Base-by-base conservation (phyloP, 2,329 filamentous ascomycete species). In the Epichloe amarillans region DNA sequence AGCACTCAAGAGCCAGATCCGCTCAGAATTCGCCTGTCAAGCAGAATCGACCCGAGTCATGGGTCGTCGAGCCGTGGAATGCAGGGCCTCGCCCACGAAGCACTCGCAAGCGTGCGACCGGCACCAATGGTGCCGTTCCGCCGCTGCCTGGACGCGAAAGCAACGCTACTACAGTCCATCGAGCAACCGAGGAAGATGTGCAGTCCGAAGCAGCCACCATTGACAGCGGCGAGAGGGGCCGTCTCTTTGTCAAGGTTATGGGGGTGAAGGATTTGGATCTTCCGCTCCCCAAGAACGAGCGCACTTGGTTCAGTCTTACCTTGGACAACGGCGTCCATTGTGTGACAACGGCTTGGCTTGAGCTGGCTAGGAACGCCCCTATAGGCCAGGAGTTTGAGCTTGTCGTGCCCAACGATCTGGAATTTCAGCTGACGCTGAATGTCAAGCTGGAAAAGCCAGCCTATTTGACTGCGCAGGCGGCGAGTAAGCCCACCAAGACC, bases 381-480 rank as follows among this genome's bases (percentile, higher is more conserved):
- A 97, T 98, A 58, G 93, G 91, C 6, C 93, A 98, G 63, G 93
- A 98, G 65, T 98, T 98, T 60, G 93, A 98, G 70, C 82, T 98
- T 43, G 90, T 97, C 35, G 93, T 98, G 26, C 84, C 94, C 47
- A 93, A 95, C 59, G 93, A 98, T 60, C 80, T 98, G n/a, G 93
- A 98, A 66, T 98, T 98, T 71, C 93, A 98, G 68, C 79, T 98
- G 39, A 97, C 93, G 0, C 78, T 98, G 14, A 95, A 96, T 58
- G 94, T 95, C 56, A 96, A 96, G 72, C 76, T 97, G 23, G 86
- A 90, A 57, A 87, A 90, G 62, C 87, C 86, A 5, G 81, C 83
- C 26, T 76, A 84, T 12, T 72, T 72, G 53, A 70, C 70, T 50
- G 63, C 76, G 2, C 69, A 71, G 38, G 77, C 82, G 3, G 73